phyloP scores from a whole-genome alignment of 352 stramenopile species.

The Phytophthora citricola region DNA sequence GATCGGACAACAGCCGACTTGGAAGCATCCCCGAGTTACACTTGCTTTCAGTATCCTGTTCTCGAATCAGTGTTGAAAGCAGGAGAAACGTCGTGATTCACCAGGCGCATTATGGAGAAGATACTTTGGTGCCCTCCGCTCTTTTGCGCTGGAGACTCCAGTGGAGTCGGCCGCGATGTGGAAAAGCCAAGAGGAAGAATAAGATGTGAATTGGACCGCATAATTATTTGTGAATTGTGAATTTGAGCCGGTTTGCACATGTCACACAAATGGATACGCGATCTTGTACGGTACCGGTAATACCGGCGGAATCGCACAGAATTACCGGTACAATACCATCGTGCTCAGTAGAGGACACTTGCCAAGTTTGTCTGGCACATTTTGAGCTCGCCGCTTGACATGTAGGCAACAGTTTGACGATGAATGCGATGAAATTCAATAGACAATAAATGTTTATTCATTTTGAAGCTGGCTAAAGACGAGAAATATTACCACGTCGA shows the following conservation, averaged over 20 bases:
- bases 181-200: neutral
- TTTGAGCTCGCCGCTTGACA: too few species aligned
- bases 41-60: too few species aligned
- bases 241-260: conserved; percentile 21
- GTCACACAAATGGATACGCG: conserved; percentile 2
- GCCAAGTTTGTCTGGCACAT: too few species aligned
- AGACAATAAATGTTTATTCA: too few species aligned
- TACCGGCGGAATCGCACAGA: too few species aligned
- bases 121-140: neutral
- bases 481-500: neutral
- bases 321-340: neutral
- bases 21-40: neutral
- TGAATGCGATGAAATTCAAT: too few species aligned
- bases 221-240: neutral
- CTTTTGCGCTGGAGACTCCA: neutral
- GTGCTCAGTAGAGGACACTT: too few species aligned
- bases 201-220: conserved; percentile 5
- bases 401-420: too few species aligned
- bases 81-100: too few species aligned
- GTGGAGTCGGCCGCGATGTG: neutral
- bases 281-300: neutral
- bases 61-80: conserved; percentile 1
- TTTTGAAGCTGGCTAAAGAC: neutral
- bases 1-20: conserved; percentile 19
- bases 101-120: neutral